Evolutionary conservation across 257 asterid species (phyloP).

Genomic region (Solanum gracilifrons): DNA sequence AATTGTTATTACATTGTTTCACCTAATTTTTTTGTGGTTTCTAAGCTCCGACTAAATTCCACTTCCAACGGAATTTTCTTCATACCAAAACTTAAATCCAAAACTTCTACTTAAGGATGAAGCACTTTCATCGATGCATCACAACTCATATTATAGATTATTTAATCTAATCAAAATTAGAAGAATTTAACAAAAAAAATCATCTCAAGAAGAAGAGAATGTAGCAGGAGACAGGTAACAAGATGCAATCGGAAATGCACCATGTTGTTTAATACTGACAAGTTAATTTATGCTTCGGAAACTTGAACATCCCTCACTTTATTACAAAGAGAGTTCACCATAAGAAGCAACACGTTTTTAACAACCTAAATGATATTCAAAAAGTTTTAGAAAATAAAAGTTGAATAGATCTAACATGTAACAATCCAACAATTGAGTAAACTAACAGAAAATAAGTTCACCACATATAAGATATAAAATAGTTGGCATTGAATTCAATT

Average conservation of each 20-base stretch:
- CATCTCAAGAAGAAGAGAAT: neutral
- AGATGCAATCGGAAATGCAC: neutral
- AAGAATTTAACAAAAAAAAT: no score
- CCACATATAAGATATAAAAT: neutral
- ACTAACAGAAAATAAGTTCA: neutral
- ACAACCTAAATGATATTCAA: neutral
- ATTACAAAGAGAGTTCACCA: neutral
- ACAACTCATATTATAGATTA: no score
- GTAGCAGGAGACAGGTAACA: conserved; percentile 10
- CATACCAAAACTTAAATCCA: no score
- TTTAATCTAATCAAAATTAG: no score
- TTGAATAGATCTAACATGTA: neutral
- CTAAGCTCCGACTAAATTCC: no score
- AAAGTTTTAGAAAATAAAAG: neutral
- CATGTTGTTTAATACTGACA: neutral
- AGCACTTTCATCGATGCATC: no score
- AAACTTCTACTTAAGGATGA: no score
- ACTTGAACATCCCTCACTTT: neutral
- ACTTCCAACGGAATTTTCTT: no score
- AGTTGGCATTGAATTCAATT: neutral
- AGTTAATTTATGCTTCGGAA: conserved; percentile 5
- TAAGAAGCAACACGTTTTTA: neutral
- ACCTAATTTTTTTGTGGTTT: no score
- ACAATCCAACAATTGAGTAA: neutral
- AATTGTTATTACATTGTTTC: no score